Percentiles rank a stretch among this genome's conserved stretches.
phyloP scores from a whole-genome alignment of 768 basidiomycete species.

The Gyrodon lividus region DNA sequence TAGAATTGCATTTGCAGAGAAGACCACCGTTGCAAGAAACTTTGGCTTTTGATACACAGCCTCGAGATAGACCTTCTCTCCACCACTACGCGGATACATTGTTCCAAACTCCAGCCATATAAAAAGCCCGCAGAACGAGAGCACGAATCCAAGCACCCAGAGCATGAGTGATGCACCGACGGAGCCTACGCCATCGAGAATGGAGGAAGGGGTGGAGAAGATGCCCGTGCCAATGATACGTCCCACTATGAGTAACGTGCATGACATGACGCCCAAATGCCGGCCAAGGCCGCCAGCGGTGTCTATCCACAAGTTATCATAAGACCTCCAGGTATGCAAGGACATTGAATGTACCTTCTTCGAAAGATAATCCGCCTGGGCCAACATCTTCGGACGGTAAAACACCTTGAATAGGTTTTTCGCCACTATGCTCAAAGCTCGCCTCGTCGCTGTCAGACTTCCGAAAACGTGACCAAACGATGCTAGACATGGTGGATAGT shows the following conservation, averaged over 20 bases:
- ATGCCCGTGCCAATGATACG: conserved; percentile 65
- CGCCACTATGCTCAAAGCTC: background rate
- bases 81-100: conserved; percentile 62
- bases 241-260: conserved; percentile 56
- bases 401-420: conserved; percentile 1
- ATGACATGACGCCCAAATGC: conserved; percentile 55
- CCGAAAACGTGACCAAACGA: conserved; percentile 1
- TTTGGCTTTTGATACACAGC: conserved; percentile 48
- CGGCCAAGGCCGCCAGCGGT: conserved; percentile 57
- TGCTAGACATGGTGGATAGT: conserved; percentile 9
- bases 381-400: conserved; percentile 21
- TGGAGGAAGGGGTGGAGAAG: conserved; percentile 61
- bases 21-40: conserved; percentile 48
- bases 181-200: conserved; percentile 54
- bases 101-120: conserved; percentile 65
- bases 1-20: conserved; percentile 47
- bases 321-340: background rate
- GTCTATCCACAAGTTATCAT: conserved; percentile 28
- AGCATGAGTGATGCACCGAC: conserved; percentile 61
- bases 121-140: conserved; percentile 59
- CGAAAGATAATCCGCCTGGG: conserved; percentile 46
- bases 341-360: conserved; percentile 40
- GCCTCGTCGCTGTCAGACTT: conserved; percentile 1
- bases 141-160: conserved; percentile 59
- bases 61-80: conserved; percentile 64